Evolutionary conservation across 2,329 filamentous ascomycete genomes (phyloP).

Genomic region (Botrytis squamosa): DNA sequence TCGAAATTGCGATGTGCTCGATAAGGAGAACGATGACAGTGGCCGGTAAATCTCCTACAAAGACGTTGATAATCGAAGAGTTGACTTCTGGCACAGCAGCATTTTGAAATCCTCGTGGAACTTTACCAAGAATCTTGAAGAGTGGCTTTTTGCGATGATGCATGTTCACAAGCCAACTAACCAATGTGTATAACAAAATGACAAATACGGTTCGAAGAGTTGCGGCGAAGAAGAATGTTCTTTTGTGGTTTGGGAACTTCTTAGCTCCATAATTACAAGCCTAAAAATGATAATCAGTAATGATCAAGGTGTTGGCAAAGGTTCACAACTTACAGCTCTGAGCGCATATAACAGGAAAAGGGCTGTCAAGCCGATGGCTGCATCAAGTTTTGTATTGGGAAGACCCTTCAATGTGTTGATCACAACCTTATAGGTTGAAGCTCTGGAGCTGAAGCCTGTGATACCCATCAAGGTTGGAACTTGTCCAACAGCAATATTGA

Average conservation of each 20-base stretch:
- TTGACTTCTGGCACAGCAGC: slow-evolving; percentile 72
- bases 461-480: slow-evolving; percentile 81
- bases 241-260: slow-evolving; percentile 66
- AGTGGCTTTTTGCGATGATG: slow-evolving; percentile 59
- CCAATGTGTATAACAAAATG: slow-evolving; percentile 86
- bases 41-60: slow-evolving; percentile 73
- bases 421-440: slow-evolving; percentile 75
- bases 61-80: slow-evolving; percentile 62
- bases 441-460: slow-evolving; percentile 65
- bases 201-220: slow-evolving; percentile 90
- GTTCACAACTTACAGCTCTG: slow-evolving; percentile 45
- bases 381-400: slow-evolving; percentile 67
- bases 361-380: slow-evolving; percentile 83
- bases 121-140: slow-evolving; percentile 72
- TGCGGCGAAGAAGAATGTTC: slow-evolving; percentile 83
- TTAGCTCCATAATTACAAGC: slow-evolving; percentile 64
- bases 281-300: slow-evolving; percentile 7
- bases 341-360: slow-evolving; percentile 75
- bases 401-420: slow-evolving; percentile 80
- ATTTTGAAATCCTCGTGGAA: slow-evolving; percentile 85
- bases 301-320: neutral
- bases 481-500: slow-evolving; percentile 85
- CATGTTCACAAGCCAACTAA: slow-evolving; percentile 82
- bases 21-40: slow-evolving; percentile 93
- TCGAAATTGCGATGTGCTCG: slow-evolving; percentile 95